Evolutionary conservation across 768 basidiomycete species (phyloP), one percentile per base, ranked within the genome.

Genomic region (Tephrocybe sp.): DNA sequence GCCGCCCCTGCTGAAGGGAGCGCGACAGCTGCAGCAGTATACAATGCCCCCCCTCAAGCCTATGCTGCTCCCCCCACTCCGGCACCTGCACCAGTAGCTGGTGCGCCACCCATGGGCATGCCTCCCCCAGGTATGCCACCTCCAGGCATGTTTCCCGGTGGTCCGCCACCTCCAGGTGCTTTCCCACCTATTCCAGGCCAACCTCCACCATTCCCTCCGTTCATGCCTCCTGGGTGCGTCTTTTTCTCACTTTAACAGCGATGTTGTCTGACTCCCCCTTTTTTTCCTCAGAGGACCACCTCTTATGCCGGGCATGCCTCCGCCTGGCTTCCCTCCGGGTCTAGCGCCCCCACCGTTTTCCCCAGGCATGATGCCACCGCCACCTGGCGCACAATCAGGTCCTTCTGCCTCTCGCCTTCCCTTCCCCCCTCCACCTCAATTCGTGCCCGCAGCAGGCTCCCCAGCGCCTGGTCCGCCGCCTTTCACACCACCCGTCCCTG

Each of bases 31-130:
- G 73, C n/a, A 72, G 80, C 32, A 79, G 76, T 92, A 0, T 91
- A 86, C 59, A 82, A 82, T 17, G 88, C 85, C 26, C 82, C 85
- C 2, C 82, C 90, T 0, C 87, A 88, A 59, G 73, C 87, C 1
- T 92, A 92, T 59, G 72, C 75, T 14, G 70, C 73, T 32, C 77
- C 80, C 3, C 74, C 78, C 5, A 52, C 69, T 30, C 69, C 73
- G 3, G 20, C 32, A 0, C 36, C 48, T 0, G 19, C 45, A 10
- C 42, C 19, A 20, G 65, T 68, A 45, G 53, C 70, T 38, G 60
- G 55, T 9, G 67, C 68, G 45, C 70, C 72, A 23, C 60, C 70
- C 32, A 67, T 64, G 22, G 62, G 63, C 12, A 60, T 59, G 50
- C 67, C 68, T 16, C 66, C 65, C 2, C 70, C 75, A 45, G 43